Conservation (phyloP, 352 stramenopile genomes). For the Pythium phragmiticola region DNA sequence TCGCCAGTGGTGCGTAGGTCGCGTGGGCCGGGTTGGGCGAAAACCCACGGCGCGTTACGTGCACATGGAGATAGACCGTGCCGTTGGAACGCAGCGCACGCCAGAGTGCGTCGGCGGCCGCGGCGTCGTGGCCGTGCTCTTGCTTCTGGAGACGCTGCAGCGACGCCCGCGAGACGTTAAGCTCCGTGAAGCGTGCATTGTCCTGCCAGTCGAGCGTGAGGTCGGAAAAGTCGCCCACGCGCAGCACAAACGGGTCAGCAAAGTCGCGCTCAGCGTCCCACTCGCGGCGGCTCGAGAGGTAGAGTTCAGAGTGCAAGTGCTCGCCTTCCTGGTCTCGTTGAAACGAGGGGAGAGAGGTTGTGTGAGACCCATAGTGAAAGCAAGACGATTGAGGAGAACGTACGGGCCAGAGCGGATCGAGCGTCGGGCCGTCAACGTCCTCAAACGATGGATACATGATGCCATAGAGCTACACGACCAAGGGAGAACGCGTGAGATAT, state of each 20-base stretch:
- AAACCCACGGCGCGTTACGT: conserved; percentile 57
- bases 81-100: conserved; percentile 42
- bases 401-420: conserved; percentile 66
- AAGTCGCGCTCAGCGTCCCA: conserved; percentile 55
- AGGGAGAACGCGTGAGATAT: background rate
- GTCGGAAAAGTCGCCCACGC: conserved; percentile 49
- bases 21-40: conserved; percentile 40
- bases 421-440: conserved; percentile 37
- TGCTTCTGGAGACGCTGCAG: conserved; percentile 8
- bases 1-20: conserved; percentile 54
- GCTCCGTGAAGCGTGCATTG: conserved; percentile 48
- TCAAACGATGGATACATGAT: conserved; percentile 75
- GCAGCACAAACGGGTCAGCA: conserved; percentile 31
- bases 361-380: background rate
- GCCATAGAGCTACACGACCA: conserved; percentile 44
- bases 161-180: conserved; percentile 46
- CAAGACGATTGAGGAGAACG: background rate
- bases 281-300: conserved; percentile 43
- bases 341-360: background rate
- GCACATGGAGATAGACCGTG: conserved; percentile 70
- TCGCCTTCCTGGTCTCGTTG: conserved; percentile 37
- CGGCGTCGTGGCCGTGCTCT: background rate
- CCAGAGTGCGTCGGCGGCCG: conserved; percentile 31
- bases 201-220: conserved; percentile 72
- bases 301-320: conserved; percentile 53